Evolutionary conservation across 208 protist species (phyloP).

Genomic region (Lotmaria passim): DNA sequence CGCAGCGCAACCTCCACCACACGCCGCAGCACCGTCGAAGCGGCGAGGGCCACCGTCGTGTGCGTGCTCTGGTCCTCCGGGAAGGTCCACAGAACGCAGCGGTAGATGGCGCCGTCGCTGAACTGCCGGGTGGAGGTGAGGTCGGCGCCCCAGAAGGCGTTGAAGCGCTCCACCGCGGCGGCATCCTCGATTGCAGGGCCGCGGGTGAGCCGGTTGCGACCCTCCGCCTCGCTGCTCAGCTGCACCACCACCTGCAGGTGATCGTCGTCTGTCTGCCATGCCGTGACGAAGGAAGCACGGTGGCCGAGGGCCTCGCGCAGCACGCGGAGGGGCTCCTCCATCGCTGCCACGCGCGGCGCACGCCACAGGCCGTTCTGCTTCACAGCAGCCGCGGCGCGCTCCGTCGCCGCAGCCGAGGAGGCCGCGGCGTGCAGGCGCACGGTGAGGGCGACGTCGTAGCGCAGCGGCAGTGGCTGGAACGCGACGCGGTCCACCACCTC

Average conservation of each 20-base stretch:
- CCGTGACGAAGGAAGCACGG: constrained; percentile 46
- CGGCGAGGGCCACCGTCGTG: constrained; percentile 59
- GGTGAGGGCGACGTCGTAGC: constrained; percentile 66
- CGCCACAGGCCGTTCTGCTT: constrained; percentile 25
- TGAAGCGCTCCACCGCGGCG: constrained; percentile 73
- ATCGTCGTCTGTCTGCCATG: constrained; percentile 51
- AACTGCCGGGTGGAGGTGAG: constrained; percentile 86
- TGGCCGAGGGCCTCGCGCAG: constrained; percentile 55
- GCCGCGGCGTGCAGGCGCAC: constrained; percentile 23
- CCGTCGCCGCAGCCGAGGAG: constrained; percentile 1
- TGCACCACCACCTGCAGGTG: constrained; percentile 58
- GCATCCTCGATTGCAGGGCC: constrained; percentile 76
- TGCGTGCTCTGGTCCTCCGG: constrained; percentile 56
- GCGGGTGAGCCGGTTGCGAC: constrained; percentile 74
- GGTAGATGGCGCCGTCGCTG: constrained; percentile 84
- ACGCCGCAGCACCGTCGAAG: constrained; percentile 57
- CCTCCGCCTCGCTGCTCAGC: constrained; percentile 69
- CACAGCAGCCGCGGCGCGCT: constrained; percentile 20
- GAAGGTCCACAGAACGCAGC: constrained; percentile 82
- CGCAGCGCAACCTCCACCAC: constrained; percentile 70
- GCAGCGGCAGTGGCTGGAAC: constrained; percentile 71
- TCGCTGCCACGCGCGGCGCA: constrained; percentile 23
- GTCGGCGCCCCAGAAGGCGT: constrained; percentile 77
- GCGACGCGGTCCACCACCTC: constrained; percentile 58
- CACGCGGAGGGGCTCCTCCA: constrained; percentile 36